These are phyloP conservation scores for Phaeoacremonium minimum DNA, from an alignment of 2,329 filamentous ascomycete genomes.

Conservation along the genomic window DNA sequence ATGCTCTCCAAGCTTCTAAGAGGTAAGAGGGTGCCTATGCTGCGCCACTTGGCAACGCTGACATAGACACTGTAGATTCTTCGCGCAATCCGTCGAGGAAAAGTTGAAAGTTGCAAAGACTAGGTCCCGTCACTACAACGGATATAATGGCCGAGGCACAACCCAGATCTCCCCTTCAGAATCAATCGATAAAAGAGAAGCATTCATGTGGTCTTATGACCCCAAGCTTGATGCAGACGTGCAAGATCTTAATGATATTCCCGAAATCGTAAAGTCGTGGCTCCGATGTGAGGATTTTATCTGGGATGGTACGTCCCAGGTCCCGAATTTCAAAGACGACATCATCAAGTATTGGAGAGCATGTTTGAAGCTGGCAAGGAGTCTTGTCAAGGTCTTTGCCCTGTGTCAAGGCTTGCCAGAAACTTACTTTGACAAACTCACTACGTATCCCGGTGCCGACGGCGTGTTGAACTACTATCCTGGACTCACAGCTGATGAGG, in stretches of 20 bases:
- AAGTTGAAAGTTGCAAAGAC: constrained; percentile 18
- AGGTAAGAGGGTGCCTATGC: too few species aligned
- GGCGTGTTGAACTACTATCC: constrained; percentile 13
- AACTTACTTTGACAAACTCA: constrained; percentile 13
- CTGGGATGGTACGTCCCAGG: constrained; percentile 16
- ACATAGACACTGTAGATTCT: too few species aligned
- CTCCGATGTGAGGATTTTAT: constrained; percentile 13
- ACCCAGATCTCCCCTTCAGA: constrained; percentile 21
- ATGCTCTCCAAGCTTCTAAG: too few species aligned
- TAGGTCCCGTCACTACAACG: constrained; percentile 28
- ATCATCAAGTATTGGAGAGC: constrained; percentile 15
- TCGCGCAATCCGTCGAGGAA: constrained; percentile 19
- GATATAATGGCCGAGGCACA: constrained; percentile 21
- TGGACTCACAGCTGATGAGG: constrained; percentile 13
- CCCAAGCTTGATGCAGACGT: constrained; percentile 34
- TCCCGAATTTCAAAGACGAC: constrained; percentile 14
- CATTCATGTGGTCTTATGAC: constrained; percentile 29
- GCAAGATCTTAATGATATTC: constrained; percentile 19
- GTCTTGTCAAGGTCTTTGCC: constrained; percentile 16
- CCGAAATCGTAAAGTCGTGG: constrained; percentile 5
- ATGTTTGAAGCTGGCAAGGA: constrained; percentile 16
- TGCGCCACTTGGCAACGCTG: too few species aligned
- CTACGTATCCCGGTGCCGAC: constrained; percentile 14
- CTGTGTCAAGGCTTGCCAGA: constrained; percentile 14
- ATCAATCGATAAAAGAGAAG: constrained; percentile 21